Evolutionary conservation across 1,139 yeast genomes (phyloP), one percentile per base, ranked within the genome.

Genomic region (Waltiozyma sp.): DNA sequence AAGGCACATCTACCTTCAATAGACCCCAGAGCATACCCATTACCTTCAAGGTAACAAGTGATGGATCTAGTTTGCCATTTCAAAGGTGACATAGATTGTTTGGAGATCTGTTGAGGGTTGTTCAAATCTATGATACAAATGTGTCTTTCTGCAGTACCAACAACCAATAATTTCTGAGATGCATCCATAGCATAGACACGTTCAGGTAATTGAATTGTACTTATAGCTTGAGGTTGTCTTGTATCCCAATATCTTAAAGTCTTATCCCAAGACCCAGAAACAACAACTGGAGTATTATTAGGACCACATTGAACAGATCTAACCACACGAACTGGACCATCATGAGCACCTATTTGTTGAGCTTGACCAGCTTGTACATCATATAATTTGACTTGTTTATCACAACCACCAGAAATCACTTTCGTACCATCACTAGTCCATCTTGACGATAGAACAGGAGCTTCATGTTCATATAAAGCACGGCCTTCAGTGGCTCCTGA

Each of bases 1-100:
- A 93, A 81, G n/a, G 95, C 95, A 64, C 97, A 88, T 53, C 99
- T 73, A 23, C 98, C 98, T 65, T 91, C 99, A 42, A 91, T 78
- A 3, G 95, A 83, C 6, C 96, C 97, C 41, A 91, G 66, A 1
- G 96, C 96, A 62, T 75, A 93, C 8, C 97, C 96, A 55, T 85
- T 83, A 11, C 95, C 97, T 50, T 79, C 80, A 9, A 89, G 89
- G 60, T 82, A 86, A 60, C 98, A 91, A 16, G 85, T 68, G 3
- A 93, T 72, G 3, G 81, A 69, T 49, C 96, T 71, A 0, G 96
- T 88, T 65, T 89, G 97, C 78, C 83, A 83, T 65, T 88, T 88
- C 56, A 91, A 71, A 10, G 96, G 95, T n/a, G 95, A 81, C 59
- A 72, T 70, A 34, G 73, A 60, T 40, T 77, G 77, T 59, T 85